phyloP scores from a whole-genome alignment of 1,139 yeast species.

The Taiozyma onychis region DNA sequence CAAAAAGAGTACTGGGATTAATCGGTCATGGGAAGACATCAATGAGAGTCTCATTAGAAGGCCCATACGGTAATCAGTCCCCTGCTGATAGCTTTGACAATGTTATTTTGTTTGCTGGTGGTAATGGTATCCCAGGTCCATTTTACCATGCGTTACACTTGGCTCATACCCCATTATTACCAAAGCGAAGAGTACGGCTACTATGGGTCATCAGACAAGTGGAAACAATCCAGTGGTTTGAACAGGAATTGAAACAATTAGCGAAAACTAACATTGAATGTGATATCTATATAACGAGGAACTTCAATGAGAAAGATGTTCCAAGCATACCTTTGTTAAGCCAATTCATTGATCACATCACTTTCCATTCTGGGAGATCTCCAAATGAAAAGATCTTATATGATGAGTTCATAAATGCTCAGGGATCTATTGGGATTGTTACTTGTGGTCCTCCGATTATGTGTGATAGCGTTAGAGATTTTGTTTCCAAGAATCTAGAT shows the following conservation, averaged over 20 bases:
- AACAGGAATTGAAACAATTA: constrained; percentile 34
- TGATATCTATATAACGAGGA: constrained; percentile 22
- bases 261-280: constrained; percentile 21
- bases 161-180: constrained; percentile 9
- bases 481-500: constrained; percentile 12
- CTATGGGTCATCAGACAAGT: constrained; percentile 45
- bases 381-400: constrained; percentile 12
- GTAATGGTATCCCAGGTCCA: constrained; percentile 67
- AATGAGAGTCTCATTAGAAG: constrained; percentile 43
- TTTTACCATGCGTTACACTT: constrained; percentile 29
- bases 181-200: constrained; percentile 29
- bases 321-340: constrained; percentile 3
- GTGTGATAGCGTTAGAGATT: constrained; percentile 43
- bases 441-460: constrained; percentile 48
- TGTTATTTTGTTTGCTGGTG: constrained; percentile 54
- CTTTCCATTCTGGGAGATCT: constrained; percentile 18
- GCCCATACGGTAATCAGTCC: constrained; percentile 53
- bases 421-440: constrained; percentile 19
- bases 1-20: constrained; percentile 30
- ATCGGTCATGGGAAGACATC: constrained; percentile 13
- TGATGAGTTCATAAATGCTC: constrained; percentile 14
- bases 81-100: constrained; percentile 50
- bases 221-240: constrained; percentile 46
- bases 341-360: constrained; percentile 9
- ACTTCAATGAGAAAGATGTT: constrained; percentile 5